Evolutionary conservation across 371 early-diverging fungal species (phyloP).

Genomic region (Mortierella sp.): DNA sequence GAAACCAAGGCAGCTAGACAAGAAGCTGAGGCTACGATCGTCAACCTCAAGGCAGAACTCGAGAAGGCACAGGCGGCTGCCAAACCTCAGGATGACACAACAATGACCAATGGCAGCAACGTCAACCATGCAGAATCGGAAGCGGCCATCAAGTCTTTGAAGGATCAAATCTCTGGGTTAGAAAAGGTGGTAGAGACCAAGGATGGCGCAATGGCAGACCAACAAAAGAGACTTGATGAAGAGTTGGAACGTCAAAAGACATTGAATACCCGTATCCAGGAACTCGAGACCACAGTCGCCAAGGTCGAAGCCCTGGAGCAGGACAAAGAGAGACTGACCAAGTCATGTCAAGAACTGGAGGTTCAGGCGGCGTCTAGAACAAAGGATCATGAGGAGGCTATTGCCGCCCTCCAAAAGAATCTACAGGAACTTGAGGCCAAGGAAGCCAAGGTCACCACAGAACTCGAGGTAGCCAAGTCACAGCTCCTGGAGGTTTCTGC

Average conservation of each 20-base stretch:
- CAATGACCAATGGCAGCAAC: not conserved
- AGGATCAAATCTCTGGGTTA: conserved; percentile 16
- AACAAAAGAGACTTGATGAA: conserved; percentile 54
- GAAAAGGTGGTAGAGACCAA: conserved; percentile 41
- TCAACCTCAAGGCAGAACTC: conserved; percentile 27
- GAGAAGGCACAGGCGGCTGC: conserved; percentile 44
- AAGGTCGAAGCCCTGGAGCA: conserved; percentile 7
- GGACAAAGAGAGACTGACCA: conserved; percentile 14
- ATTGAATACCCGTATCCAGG: conserved; percentile 16
- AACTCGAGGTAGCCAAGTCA: conserved; percentile 50
- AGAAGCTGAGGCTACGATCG: conserved; percentile 36
- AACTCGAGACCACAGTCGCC: conserved; percentile 22
- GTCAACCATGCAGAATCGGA: conserved; percentile 9
- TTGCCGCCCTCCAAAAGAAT: conserved; percentile 3
- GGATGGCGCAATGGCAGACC: conserved; percentile 42
- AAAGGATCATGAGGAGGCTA: conserved; percentile 8
- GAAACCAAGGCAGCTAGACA: conserved; percentile 47
- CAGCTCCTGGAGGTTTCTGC: conserved; percentile 1
- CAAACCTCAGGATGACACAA: not conserved
- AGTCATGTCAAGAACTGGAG: conserved; percentile 17
- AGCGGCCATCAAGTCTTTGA: conserved; percentile 7
- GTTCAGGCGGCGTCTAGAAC: too few species aligned
- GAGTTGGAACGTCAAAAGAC: conserved; percentile 42
- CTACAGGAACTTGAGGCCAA: conserved; percentile 20
- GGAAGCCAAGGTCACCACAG: conserved; percentile 24